Base-by-base conservation (phyloP, 257 asterid species). In the Gardenia jasminoides region DNA sequence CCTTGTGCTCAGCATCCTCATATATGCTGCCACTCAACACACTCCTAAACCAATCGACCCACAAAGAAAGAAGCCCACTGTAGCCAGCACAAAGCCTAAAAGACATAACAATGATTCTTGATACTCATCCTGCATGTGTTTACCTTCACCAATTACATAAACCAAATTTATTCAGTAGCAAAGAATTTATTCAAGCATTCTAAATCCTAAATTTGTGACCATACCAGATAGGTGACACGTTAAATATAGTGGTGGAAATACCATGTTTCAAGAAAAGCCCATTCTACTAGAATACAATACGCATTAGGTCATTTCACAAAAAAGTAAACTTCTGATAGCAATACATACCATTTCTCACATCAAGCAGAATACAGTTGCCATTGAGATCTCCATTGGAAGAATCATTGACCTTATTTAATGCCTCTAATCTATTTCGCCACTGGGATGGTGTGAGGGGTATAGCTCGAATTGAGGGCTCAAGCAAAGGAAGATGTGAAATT, bases 401-500 rank as follows among this genome's bases (percentile, higher is more conserved):
- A 81, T 76, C 79, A 9, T 77, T 80, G 9, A 36, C 78, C 84
- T 84, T 85, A 43, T 87, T 88, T 82, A 88, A 85, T 33, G 79
- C 85, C 75, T 90, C 93, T 80, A 95, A 85, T 87, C 79, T 92
- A 83, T 85, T 87, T 84, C 90, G 90, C 99, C 99, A 95, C 82
- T 93, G 91, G 84, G 91, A 86, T 78, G 99, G 97, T 54, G 96
- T 79, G 76, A 95, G 97, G 73, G 97, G 97, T 43, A 83, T 88
- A 67, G 99, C 98, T 80, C 96, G 89, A 87, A 85, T 86, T 66
- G 94, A 91, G 41, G 90, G 88, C 74, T 95, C 94, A 70, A 92
- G 91, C 92, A 95, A 86, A 83, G 99, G 97, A 86, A 95, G 98
- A 85, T 93, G 85, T 48, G 98, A 91, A 67, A 89, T 85, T 72